Percentiles rank a stretch among this genome's conserved stretches.
Conservation (phyloP, 768 basidiomycete species). For the Amanita fuliginea region DNA sequence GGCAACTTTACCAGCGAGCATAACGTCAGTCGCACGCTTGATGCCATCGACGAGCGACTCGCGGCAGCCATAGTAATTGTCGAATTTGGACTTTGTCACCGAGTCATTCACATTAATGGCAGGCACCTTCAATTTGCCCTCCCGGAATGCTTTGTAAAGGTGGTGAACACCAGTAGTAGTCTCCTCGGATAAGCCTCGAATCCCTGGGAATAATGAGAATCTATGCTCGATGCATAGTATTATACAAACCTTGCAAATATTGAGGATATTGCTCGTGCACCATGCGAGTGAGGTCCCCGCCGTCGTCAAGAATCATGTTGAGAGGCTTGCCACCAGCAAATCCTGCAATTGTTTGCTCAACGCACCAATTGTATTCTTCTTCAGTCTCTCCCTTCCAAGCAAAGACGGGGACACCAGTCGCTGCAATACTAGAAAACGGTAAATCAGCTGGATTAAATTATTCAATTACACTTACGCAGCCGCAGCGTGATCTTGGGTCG, state of each 20-base stretch:
- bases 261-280: slow-evolving; percentile 97
- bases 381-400: slow-evolving; percentile 99
- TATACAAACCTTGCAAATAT: slow-evolving; percentile 53
- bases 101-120: slow-evolving; percentile 99
- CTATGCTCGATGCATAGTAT: neutral
- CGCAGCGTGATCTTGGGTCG: slow-evolving; percentile 98
- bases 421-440: slow-evolving; percentile 61
- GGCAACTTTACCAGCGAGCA: slow-evolving; percentile 99
- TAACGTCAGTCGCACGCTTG: slow-evolving; percentile 99
- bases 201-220: slow-evolving; percentile 32
- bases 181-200: slow-evolving; percentile 95
- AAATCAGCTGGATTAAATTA: neutral
- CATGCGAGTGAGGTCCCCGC: slow-evolving; percentile 89
- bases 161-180: slow-evolving; percentile 99
- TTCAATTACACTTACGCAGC: slow-evolving; percentile 57
- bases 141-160: slow-evolving; percentile 95
- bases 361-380: slow-evolving; percentile 97
- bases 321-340: slow-evolving; percentile 76
- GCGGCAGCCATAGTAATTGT: slow-evolving; percentile 98
- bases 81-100: slow-evolving; percentile 99
- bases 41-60: slow-evolving; percentile 99
- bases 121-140: slow-evolving; percentile 91
- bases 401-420: slow-evolving; percentile 95
- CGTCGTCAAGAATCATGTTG: slow-evolving; percentile 99
- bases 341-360: slow-evolving; percentile 87